Percentiles rank a stretch among this genome's conserved stretches.
Conservation (phyloP, 2,329 filamentous ascomycete species). For the Capronia coronata region DNA sequence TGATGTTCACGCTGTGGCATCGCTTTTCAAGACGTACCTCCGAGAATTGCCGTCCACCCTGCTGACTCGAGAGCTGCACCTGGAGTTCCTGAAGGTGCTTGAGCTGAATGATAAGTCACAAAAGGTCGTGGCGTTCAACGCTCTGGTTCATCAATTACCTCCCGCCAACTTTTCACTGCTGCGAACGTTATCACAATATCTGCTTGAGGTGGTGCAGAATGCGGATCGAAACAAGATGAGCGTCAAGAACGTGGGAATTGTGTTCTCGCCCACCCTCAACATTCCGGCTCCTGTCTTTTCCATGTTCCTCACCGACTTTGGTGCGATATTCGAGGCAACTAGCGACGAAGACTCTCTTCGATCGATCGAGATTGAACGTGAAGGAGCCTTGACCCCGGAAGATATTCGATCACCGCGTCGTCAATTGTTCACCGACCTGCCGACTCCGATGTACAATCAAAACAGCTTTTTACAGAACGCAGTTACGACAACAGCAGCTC, state of each 20-base stretch:
- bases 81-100: conserved; percentile 79
- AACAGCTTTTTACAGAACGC: conserved; percentile 41
- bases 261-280: conserved; percentile 94
- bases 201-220: conserved; percentile 89
- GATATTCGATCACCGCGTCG: conserved; percentile 58
- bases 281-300: conserved; percentile 93
- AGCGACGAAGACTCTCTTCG: conserved; percentile 31
- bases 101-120: conserved; percentile 68
- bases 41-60: conserved; percentile 88
- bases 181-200: conserved; percentile 75
- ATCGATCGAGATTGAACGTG: conserved; percentile 34
- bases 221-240: conserved; percentile 95
- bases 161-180: conserved; percentile 73
- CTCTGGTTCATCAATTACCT: conserved; percentile 73
- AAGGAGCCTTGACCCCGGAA: conserved; percentile 37
- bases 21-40: conserved; percentile 86
- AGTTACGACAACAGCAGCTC: conserved; percentile 28
- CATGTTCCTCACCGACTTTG: conserved; percentile 84
- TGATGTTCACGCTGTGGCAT: conserved; percentile 93
- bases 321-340: conserved; percentile 71
- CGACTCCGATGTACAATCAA: conserved; percentile 57
- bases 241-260: conserved; percentile 92
- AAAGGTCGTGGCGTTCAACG: conserved; percentile 69
- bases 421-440: conserved; percentile 61
- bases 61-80: conserved; percentile 79